Base-by-base conservation (phyloP, 371 early-diverging fungal species). In the Mortierella polycephala region DNA sequence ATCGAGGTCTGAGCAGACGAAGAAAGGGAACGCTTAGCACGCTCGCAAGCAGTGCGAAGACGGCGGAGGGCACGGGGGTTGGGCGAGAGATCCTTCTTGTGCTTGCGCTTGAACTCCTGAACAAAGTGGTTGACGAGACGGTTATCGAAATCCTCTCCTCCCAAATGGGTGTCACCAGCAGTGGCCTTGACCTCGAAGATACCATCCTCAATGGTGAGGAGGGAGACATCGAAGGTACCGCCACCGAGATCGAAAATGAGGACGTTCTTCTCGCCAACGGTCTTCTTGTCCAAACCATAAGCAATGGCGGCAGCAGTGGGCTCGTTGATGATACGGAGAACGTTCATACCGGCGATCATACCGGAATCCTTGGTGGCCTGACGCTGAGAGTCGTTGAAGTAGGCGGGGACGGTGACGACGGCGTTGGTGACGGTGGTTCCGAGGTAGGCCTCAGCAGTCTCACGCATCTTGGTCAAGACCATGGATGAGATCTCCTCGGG, bases 281-380 rank as follows among this genome's bases (percentile, higher is more conserved):
- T 69, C 87, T 94, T 92, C 86, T 93, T 96, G 87, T 96, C 96
- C 67, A 97, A 86, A 82, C 97, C 98, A 85, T 98, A 98, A 68
- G 99, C 97, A 70, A 98, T 96, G 82, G 99, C 99, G 59, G 99
- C 99, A 57, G 99, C 99, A 40, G 98, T 97, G 69, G 99, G 99
- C 89, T 99, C 99, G 90, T 96, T 96, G 83, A 99, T 95, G 85
- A 99, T 96, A 85, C 99, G 94, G 82, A 96, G 90, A 45, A 98
- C 95, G 88, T 97, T 95, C 71, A 99, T 85, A 54, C 99, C 99
- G 21, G 99, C 87, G 81, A 99, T 96, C 76, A 86, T 85, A 85
- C 98, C 99, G 68, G 99, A 96, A 84, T 97, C 96, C 91, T 98
- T 98, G 86, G 99, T 99, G 76, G 97, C 99, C 88, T 98, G 98